Percentiles rank a stretch among this genome's conserved stretches.
phyloP scores from a whole-genome alignment of 208 protist species.

The Herpetomonas tarakana region DNA sequence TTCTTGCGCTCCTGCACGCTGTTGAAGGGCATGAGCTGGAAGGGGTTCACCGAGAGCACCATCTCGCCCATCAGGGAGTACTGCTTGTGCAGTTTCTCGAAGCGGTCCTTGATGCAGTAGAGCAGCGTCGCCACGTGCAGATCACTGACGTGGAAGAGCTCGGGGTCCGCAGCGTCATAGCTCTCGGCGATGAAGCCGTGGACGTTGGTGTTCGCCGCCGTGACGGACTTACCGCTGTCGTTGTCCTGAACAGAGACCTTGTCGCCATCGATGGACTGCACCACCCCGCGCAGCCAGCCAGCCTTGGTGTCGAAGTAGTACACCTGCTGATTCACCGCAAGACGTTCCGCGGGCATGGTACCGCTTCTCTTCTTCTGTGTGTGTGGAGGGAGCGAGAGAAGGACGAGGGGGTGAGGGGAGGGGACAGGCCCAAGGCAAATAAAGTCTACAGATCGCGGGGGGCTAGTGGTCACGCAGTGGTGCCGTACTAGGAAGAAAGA shows the following conservation, averaged over 20 bases:
- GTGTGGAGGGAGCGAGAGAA: not conserved
- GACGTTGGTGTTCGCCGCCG: constrained; percentile 31
- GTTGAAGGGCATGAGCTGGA: constrained; percentile 84
- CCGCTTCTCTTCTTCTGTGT: not conserved
- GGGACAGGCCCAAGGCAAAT: constrained; percentile 13
- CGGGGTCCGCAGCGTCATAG: constrained; percentile 63
- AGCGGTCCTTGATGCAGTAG: constrained; percentile 88
- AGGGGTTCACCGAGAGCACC: constrained; percentile 93
- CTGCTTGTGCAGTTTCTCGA: constrained; percentile 76
- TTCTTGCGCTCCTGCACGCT: constrained; percentile 58
- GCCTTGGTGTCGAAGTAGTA: constrained; percentile 71
- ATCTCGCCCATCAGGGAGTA: constrained; percentile 93
- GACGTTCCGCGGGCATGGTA: constrained; percentile 53
- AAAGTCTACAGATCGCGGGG: not conserved
- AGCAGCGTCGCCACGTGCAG: constrained; percentile 89
- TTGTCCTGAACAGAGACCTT: constrained; percentile 56
- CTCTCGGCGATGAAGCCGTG: constrained; percentile 78
- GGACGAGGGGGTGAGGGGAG: too few relatives aligned
- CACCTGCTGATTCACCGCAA: constrained; percentile 71
- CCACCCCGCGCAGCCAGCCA: constrained; percentile 71
- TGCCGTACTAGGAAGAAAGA: too few relatives aligned
- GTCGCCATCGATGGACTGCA: constrained; percentile 33
- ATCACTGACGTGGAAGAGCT: constrained; percentile 87
- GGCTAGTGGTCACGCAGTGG: not conserved
- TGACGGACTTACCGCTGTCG: constrained; percentile 18